Percentiles rank a stretch among this genome's conserved stretches.
phyloP scores from a whole-genome alignment of 2,329 filamentous ascomycete genomes.

The Fonsecaea pugnacius region DNA sequence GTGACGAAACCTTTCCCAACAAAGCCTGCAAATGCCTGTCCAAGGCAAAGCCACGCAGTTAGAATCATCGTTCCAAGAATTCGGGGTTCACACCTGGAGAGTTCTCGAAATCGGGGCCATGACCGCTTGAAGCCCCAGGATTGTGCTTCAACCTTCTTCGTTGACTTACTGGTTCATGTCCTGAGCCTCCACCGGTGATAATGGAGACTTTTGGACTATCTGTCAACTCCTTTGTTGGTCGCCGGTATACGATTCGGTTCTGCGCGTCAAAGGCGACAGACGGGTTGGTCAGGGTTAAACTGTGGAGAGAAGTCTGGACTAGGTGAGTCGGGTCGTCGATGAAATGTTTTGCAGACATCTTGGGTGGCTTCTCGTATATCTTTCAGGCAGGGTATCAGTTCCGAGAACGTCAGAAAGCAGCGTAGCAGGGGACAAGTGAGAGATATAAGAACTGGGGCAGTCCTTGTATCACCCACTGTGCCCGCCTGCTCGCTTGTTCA shows the following conservation, averaged over 20 bases:
- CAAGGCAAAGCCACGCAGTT: neutral
- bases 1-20: constrained; percentile 80
- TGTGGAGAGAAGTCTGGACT: constrained; percentile 74
- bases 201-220: constrained; percentile 70
- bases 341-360: constrained; percentile 29
- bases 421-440: neutral
- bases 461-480: constrained; percentile 13
- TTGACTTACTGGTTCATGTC: constrained; percentile 71
- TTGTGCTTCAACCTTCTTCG: neutral
- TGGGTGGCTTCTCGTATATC: neutral
- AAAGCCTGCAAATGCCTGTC: constrained; percentile 76
- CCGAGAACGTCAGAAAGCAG: constrained; percentile 1
- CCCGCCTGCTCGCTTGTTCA: constrained; percentile 9
- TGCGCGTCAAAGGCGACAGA: constrained; percentile 74
- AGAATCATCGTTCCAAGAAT: neutral
- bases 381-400: neutral
- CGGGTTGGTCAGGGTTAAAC: constrained; percentile 82
- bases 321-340: constrained; percentile 60
- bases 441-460: constrained; percentile 2
- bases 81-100: neutral
- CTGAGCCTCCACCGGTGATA: constrained; percentile 84
- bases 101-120: neutral
- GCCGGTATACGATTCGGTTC: constrained; percentile 83
- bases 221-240: constrained; percentile 57
- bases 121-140: neutral